Conservation (phyloP, 129 eudicot genomes). For the Centaurea solstitialis region DNA sequence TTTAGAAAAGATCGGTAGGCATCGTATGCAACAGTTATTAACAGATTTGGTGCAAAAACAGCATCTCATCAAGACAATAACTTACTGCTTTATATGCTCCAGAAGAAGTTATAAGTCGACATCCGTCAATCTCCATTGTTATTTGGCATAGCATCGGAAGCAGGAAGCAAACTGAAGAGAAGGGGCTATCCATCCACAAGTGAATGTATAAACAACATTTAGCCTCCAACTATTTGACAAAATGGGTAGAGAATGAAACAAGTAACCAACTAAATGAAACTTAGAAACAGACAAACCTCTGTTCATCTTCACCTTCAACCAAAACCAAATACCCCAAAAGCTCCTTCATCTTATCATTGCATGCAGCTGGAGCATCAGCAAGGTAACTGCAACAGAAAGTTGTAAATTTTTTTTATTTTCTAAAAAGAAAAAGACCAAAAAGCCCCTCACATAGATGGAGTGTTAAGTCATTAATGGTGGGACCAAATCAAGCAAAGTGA, state of each 20-base stretch:
- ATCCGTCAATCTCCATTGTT: conserved; percentile 75
- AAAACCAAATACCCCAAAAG: conserved; percentile 79
- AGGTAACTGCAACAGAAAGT: conserved; percentile 64
- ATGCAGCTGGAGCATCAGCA: conserved; percentile 85
- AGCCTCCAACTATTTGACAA: background rate
- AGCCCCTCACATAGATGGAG: background rate
- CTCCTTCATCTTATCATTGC: conserved; percentile 64
- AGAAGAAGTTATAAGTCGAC: conserved; percentile 51
- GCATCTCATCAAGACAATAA: background rate
- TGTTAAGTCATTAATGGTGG: background rate
- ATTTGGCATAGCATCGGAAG: conserved; percentile 92
- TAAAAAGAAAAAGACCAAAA: too few species aligned
- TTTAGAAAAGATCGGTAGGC: background rate
- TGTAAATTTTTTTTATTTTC: too few species aligned
- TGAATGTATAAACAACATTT: conserved; percentile 6
- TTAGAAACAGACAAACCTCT: conserved; percentile 43
- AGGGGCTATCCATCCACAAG: conserved; percentile 53
- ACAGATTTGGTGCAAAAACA: background rate
- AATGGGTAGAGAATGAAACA: background rate
- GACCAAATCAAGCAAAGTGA: background rate
- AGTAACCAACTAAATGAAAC: conserved; percentile 6
- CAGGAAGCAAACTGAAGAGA: conserved; percentile 74
- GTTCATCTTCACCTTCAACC: conserved; percentile 84
- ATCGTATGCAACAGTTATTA: background rate
- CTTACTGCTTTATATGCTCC: conserved; percentile 81